These are phyloP conservation scores for Salix koriyanagi DNA, from an alignment of 345 rosid species.

Conservation along the genomic window DNA sequence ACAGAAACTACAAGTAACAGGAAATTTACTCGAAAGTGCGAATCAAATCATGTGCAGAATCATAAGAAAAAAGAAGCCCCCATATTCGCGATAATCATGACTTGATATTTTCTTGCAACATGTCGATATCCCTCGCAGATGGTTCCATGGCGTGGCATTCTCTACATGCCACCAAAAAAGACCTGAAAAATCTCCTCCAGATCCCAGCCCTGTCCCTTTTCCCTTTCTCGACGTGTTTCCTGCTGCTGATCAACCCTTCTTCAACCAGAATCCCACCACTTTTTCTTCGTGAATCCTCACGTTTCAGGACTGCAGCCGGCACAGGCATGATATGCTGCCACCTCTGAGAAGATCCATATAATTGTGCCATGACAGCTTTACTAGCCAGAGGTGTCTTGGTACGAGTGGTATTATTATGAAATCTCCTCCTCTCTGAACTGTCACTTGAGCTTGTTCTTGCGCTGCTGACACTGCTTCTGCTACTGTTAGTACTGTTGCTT, in stretches of 20 bases:
- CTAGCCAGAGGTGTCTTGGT: constrained; percentile 27
- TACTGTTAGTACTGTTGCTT: constrained; percentile 63
- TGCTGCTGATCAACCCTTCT: constrained; percentile 25
- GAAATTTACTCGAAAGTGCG: background rate
- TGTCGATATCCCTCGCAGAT: constrained; percentile 27
- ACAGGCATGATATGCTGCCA: constrained; percentile 70
- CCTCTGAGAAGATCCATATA: constrained; percentile 54
- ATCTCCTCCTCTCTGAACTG: constrained; percentile 30
- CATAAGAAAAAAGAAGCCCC: background rate
- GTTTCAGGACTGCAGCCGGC: constrained; percentile 30
- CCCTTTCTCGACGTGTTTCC: constrained; percentile 4
- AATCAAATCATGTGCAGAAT: background rate
- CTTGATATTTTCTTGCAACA: background rate
- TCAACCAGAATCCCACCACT: constrained; percentile 19
- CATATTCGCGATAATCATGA: background rate
- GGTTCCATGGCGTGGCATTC: constrained; percentile 89
- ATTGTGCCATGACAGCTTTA: constrained; percentile 48
- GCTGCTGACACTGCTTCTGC: constrained; percentile 60
- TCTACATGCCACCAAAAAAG: constrained; percentile 55
- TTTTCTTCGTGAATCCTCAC: constrained; percentile 42
- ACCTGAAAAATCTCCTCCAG: constrained; percentile 48
- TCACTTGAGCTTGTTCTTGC: constrained; percentile 59
- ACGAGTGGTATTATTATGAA: constrained; percentile 13
- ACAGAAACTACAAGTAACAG: background rate
- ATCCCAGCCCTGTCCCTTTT: constrained; percentile 27